These are phyloP conservation scores for Zarea fungicola DNA, from an alignment of 2,329 filamentous ascomycete genomes.

Conservation along the genomic window DNA sequence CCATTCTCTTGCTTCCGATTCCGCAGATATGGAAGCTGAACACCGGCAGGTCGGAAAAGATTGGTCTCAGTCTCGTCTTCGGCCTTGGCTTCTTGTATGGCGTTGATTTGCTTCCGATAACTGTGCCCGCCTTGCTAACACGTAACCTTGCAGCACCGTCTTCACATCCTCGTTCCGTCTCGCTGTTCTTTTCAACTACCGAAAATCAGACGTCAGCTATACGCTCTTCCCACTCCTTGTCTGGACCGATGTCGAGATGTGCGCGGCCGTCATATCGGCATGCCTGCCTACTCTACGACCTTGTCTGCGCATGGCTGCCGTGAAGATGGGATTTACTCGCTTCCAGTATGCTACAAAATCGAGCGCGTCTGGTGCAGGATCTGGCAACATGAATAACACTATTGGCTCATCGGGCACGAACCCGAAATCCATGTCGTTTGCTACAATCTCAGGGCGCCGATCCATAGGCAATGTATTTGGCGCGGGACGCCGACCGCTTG, in stretches of 20 bases:
- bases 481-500: background rate
- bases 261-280: constrained; percentile 46
- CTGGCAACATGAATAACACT: background rate
- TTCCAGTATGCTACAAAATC: background rate
- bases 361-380: background rate
- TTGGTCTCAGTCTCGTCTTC: constrained; percentile 41
- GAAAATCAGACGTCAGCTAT: constrained; percentile 34
- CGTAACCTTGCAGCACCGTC: constrained; percentile 31
- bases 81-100: constrained; percentile 39
- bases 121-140: background rate
- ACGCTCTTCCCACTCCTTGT: constrained; percentile 40
- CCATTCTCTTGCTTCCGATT: constrained; percentile 40
- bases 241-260: constrained; percentile 45
- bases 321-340: constrained; percentile 33
- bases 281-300: constrained; percentile 48
- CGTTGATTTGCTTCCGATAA: background rate
- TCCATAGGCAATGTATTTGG: background rate
- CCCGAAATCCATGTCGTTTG: background rate
- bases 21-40: constrained; percentile 42
- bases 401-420: background rate
- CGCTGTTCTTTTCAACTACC: constrained; percentile 40
- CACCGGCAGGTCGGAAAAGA: constrained; percentile 34
- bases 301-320: constrained; percentile 32
- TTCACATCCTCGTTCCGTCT: constrained; percentile 44
- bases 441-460: background rate